Conservation (phyloP, 257 asterid species). For the Solanum chiquidenum region DNA sequence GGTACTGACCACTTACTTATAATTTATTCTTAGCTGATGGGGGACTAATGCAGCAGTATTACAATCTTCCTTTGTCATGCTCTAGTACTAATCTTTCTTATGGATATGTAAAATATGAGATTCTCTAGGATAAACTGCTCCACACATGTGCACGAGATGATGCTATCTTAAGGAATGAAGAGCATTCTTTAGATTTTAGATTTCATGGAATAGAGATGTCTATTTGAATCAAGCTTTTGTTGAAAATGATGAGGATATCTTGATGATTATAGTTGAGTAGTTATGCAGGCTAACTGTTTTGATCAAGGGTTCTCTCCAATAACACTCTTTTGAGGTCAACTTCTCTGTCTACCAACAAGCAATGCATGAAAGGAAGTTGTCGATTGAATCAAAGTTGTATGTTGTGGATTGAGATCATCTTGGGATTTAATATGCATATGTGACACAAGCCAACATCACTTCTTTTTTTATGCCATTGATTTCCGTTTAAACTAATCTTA, state of each 20-base stretch:
- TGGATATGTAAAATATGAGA: background rate
- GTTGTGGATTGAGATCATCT: background rate
- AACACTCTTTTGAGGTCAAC: background rate
- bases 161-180: background rate
- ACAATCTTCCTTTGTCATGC: background rate
- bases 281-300: background rate
- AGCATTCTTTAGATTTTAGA: background rate
- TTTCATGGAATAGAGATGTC: background rate
- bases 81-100: background rate
- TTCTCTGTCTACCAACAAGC: background rate
- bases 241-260: background rate
- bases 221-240: background rate
- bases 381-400: background rate
- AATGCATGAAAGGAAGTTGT: background rate
- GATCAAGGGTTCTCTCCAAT: background rate
- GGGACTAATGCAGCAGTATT: background rate
- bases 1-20: background rate
- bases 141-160: background rate
- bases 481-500: background rate
- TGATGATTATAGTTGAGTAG: background rate
- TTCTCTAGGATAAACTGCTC: background rate
- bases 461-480: background rate
- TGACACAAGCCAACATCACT: background rate
- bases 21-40: background rate
- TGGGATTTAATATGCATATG: background rate